Evolutionary conservation across 2,329 filamentous ascomycete genomes (phyloP), one percentile per base, ranked within the genome.

Genomic region (Cryphonectria japonica): DNA sequence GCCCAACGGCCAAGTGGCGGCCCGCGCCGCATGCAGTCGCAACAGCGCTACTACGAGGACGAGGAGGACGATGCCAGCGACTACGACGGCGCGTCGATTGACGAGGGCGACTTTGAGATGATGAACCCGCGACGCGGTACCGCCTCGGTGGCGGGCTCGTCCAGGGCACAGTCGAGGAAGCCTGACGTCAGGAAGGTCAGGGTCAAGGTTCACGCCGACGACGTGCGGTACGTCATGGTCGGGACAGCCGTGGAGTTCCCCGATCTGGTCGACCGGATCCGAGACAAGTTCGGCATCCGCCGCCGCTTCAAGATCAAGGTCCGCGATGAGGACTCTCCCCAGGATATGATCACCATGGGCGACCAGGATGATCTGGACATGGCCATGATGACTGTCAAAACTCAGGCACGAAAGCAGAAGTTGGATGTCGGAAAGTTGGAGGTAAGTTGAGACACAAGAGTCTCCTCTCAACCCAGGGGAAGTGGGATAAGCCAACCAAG

Each of bases 331-430:
- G 92, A 93, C 75, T 81, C 85, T 72, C 87, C 88, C 0, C 92
- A 92, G 3, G 95, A 98, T 78, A 95, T 98, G 92, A 97, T 99
- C 78, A 98, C 95, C 43, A 92, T 99, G 89, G 94, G 92, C 41
- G 96, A 99, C 80, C 93, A 98, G 80, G 96, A 99, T 78, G 96
- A 99, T 83, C 82, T 98, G 73, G 95, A 98, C 66, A 93, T 98
- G 89, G 90, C 93, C 39, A 86, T 98, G 68, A 87, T 88, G 79
- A 87, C 85, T 63, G 90, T 91, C 8, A 93, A 89, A 80, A 87
- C 87, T 66, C 83, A 84, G 71, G 94, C 92, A 64, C 89, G 86
- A 82, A 92, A 88, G 80, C 92, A 95, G 78, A 88, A 90, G 76
- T 86, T 87, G 73, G 95, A 97, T 74, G 92, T 94, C 84, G 94